A percentile compares a stretch with the other conserved stretches of the same genome.
Conservation (phyloP, 2,329 filamentous ascomycete species). For the Trichoderma sp. region DNA sequence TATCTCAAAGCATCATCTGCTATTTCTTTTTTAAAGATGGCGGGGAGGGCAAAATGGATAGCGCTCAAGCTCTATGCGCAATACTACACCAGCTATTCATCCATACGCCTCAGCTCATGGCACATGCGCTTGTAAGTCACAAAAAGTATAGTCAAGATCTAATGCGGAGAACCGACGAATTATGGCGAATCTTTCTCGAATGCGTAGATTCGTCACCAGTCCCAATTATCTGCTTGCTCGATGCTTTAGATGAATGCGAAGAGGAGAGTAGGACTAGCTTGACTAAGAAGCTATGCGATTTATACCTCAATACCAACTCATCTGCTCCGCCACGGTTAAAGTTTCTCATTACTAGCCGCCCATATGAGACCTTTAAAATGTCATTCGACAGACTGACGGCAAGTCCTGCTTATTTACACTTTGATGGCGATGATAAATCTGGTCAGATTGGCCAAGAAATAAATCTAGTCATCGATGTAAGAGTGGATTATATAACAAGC, state of each 20-base stretch:
- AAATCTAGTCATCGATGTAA: conserved; percentile 33
- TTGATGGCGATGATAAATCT: conserved; percentile 33
- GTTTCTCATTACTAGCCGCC: conserved; percentile 38
- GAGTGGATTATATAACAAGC: conserved; percentile 24
- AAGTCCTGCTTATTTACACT: conserved; percentile 24
- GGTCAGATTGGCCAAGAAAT: conserved; percentile 35
- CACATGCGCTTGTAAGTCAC: background rate
- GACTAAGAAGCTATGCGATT: conserved; percentile 24
- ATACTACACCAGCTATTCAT: conserved; percentile 34
- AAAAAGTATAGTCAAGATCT: background rate
- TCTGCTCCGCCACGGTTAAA: conserved; percentile 27
- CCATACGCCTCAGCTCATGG: conserved; percentile 12
- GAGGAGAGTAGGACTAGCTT: conserved; percentile 2
- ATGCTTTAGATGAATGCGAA: conserved; percentile 39
- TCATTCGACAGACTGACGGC: conserved; percentile 24
- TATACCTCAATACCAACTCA: conserved; percentile 18
- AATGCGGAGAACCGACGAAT: background rate
- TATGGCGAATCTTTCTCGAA: conserved; percentile 18
- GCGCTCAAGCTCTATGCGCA: conserved; percentile 27
- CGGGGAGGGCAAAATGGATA: conserved; percentile 26
- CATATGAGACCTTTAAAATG: conserved; percentile 30
- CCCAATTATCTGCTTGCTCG: conserved; percentile 33
- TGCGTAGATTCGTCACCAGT: conserved; percentile 13
- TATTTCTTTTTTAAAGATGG: conserved; percentile 41
- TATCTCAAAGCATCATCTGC: conserved; percentile 22